These are phyloP conservation scores for Botrytis porri DNA, from an alignment of 2,329 filamentous ascomycete genomes.

Conservation along the genomic window DNA sequence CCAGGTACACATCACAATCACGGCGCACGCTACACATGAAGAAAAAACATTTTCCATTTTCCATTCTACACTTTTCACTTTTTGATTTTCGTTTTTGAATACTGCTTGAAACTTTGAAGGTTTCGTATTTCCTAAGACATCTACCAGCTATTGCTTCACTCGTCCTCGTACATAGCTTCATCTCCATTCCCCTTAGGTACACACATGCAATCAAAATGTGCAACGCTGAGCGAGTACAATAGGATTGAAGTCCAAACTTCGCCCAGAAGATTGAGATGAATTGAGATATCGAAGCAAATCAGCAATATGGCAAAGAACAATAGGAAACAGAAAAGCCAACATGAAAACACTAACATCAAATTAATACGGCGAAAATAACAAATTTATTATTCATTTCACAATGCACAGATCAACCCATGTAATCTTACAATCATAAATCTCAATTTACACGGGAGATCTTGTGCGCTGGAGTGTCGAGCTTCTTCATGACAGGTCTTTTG, in stretches of 20 bases:
- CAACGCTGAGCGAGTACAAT: background rate
- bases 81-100: background rate
- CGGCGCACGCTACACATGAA: background rate
- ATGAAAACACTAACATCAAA: background rate
- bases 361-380: background rate
- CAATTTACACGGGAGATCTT: background rate
- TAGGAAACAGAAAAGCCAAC: background rate
- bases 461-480: background rate
- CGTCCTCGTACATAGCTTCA: background rate
- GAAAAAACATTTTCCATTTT: background rate
- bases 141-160: background rate
- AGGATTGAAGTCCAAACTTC: background rate
- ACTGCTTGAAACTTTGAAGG: background rate
- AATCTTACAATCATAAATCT: conserved; percentile 1
- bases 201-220: background rate
- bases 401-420: background rate
- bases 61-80: background rate
- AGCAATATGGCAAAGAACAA: background rate
- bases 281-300: background rate
- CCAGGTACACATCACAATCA: background rate
- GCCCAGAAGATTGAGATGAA: background rate
- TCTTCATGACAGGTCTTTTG: background rate
- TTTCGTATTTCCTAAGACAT: background rate
- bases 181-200: background rate
- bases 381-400: background rate